phyloP scores from a whole-genome alignment of 192 early-diverging fungal genomes.

The Rhizophagus prolifer region DNA sequence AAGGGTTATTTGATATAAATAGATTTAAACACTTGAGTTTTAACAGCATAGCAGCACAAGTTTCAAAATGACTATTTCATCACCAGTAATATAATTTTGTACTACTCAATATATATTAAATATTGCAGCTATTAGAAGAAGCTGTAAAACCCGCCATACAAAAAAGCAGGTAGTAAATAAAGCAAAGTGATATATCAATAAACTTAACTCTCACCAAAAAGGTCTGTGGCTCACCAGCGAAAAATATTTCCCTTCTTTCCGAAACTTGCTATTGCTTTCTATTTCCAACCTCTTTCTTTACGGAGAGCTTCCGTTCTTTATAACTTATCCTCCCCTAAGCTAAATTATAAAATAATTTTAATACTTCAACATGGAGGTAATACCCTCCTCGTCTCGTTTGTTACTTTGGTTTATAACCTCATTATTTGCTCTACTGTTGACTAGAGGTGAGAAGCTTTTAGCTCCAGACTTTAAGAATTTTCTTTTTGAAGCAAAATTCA shows the following conservation, averaged over 20 bases:
- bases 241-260: not conserved
- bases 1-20: not conserved
- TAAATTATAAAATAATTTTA: not conserved
- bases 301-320: not conserved
- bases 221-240: not conserved
- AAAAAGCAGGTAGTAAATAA: not conserved
- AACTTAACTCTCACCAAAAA: not conserved
- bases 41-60: not conserved
- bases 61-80: not conserved
- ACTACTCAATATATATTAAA: not conserved
- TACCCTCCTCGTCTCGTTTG: not conserved
- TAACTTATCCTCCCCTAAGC: not conserved
- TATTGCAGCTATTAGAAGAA: not conserved
- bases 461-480: not conserved
- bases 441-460: not conserved
- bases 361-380: not conserved
- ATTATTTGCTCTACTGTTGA: not conserved
- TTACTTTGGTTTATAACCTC: not conserved
- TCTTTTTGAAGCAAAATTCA: too few relatives aligned
- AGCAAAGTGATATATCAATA: not conserved
- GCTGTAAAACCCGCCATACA: not conserved
- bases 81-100: not conserved
- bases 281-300: not conserved
- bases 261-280: not conserved
- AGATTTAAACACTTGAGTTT: not conserved